Base-by-base conservation (phyloP, 1,284 basidiomycete species). In the Golubevia pallescens region DNA sequence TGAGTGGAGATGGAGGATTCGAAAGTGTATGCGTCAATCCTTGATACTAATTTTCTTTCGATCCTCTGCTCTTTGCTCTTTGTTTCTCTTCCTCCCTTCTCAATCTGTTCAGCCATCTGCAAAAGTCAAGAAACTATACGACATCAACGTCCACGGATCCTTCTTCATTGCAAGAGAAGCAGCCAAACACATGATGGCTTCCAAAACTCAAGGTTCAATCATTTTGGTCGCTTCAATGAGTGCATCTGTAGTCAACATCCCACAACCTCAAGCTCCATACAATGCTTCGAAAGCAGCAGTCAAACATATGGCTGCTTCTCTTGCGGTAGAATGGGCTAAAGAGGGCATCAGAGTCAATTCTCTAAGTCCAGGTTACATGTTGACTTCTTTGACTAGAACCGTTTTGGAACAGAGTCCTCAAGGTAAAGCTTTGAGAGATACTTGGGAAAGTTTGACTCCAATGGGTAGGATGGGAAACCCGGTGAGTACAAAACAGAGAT, bases 241-340 rank as follows among this genome's bases (percentile, higher is more conserved):
- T 6, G 86, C 91, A 80, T 92, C 93, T 56, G 91, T 90, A 80
- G 93, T 94, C 86, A 86, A 91, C 87, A 38, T 80, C n/a, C 82
- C 82, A 1, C 77, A 97, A 90, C 90, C 90, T 51, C 95, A 98
- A 89, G 93, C 93, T 1, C 95, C 95, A 0, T 98, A 98, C 87
- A 98, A 97, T 86, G 92, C 93, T n/a, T 95, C 94, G 56, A 60
- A 71, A 54, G 69, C 85, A 90, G 93, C 93, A 61, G 93, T 95
- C 38, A 91, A 91, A 80, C 94, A 95, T 78, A 92, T 95, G 90
- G 93, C 93, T 14, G 88, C 92, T 0, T 92, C 91, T 74, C 88
- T 95, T 60, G 93, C 91, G 0, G 92, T 95, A 23, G 93, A 95
- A 86, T 95, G 93, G 93, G 93, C 93, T 1, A 92, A 91, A 87